Base-by-base conservation (phyloP, 768 basidiomycete genomes). In the Ephemerocybe angulata region DNA sequence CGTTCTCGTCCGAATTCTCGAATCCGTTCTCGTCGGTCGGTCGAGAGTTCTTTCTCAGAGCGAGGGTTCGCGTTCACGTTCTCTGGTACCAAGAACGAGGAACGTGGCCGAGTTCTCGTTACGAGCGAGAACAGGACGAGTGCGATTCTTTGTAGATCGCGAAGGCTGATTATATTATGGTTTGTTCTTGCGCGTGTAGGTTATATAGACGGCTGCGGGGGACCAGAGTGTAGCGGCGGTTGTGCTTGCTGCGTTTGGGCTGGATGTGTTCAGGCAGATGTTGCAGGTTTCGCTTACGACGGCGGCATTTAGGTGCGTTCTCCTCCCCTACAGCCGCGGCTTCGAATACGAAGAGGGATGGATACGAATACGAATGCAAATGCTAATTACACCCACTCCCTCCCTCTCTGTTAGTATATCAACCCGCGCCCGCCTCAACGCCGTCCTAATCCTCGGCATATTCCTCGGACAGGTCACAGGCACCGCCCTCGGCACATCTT, bases 401-500 rank as follows among this genome's bases (percentile, higher is more conserved):
- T 17, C 33, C 33, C 57, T 35, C n/a, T 22, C 13, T 19, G n/a
- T n/a, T n/a, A 78, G 78, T 4, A 78, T 80, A 13, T 69, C 71
- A 4, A 58, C 67, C 0, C 61, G 86, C 43, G 79, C 91, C 4
- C 78, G 91, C 28, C 61, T 95, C 11, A 93, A 93, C 59, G 90
- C 91, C 1, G 78, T 91, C 41, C 75, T 84, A 42, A 80, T 93
- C 43, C 73, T 93, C 51, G 83, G 84, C 7, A 69, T 87, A 28
- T 90, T 90, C 67, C 76, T 88, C 22, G 91, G 91, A 0, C 90
- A 93, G 72, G 87, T 92, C 10, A 84, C 88, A 70, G 91, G 91
- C 17, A 91, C 90, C 0, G 77, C 87, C 0, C 85, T 86, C 0
- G 86, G 89, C 28, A 87, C 88, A 0, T 93, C 2, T 93, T 90